These are phyloP conservation scores for Erigeron canadensis DNA, from an alignment of 129 eudicot species.

Conservation along the genomic window DNA sequence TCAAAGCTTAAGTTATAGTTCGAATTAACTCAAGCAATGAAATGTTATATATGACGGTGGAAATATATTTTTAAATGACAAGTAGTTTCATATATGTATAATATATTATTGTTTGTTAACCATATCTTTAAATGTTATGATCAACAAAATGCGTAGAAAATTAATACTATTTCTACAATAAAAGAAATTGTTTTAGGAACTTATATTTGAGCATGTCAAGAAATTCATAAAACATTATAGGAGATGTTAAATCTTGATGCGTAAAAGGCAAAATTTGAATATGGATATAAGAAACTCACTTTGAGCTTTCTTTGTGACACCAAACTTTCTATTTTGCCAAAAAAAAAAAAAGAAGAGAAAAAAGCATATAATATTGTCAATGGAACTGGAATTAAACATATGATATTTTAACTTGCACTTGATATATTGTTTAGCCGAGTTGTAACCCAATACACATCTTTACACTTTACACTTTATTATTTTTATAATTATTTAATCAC, in stretches of 20 bases:
- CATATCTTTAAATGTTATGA: no score
- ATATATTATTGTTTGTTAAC: no score
- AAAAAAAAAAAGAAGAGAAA: not conserved
- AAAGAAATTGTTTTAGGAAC: not conserved
- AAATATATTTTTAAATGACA: no score
- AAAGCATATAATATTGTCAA: not conserved
- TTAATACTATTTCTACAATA: not conserved
- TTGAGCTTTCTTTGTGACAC: not conserved
- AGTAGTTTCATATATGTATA: no score
- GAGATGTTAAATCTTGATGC: no score
- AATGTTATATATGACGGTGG: no score
- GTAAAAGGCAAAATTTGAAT: not conserved
- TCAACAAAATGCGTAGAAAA: no score
- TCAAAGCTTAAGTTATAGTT: slow-evolving; percentile 10
- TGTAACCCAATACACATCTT: slow-evolving; percentile 29
- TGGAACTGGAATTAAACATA: not conserved
- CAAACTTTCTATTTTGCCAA: not conserved
- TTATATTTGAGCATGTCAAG: not conserved
- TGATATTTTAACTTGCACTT: slow-evolving; percentile 5
- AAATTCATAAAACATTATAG: not conserved
- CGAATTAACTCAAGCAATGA: no score
- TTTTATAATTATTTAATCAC: slow-evolving; percentile 7
- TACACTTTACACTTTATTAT: slow-evolving; percentile 28
- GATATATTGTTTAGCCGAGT: slow-evolving; percentile 18
- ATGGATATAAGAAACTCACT: not conserved